Evolutionary conservation across 176 grass and related monocot genomes (phyloP), one percentile per base, ranked within the genome.

Genomic region (Eragrostis nindensis): DNA sequence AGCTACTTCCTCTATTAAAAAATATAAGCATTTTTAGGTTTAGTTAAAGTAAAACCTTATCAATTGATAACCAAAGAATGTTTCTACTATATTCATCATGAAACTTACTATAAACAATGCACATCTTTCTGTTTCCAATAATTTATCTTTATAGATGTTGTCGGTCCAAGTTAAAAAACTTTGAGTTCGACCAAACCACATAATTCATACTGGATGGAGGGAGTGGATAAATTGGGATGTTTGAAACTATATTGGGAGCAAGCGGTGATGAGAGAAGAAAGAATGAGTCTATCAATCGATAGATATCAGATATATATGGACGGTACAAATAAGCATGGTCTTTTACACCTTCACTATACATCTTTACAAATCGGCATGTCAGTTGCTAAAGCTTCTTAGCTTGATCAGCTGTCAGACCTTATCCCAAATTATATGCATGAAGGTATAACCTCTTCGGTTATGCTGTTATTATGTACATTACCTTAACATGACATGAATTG

Each of bases 381-480:
- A 70, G 66, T 44, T 29, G 48, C 38, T 70, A 47, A 40, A 74
- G 49, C 18, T 7, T 10, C 71, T 77, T 76, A 62, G 40, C 55
- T 43, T 62, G 56, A 26, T 60, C 21, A 30, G 44, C 11, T 42
- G 68, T 38, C 8, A 87, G 13, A 57, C 59, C 5, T 78, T 69
- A 54, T 36, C 11, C 36, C 62, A 62, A 61, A 41, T 68, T 74
- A 73, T 68, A 73, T 69, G 32, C 62, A 63, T 75, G 5, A 19
- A 88, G 69, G 62, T 39, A 52, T 62, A 80, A 16, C 76, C 62
- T 70, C 39, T 30, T 75, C 1, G 44, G 82, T 46, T 80, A 84
- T 50, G 75, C 76, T 80, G 24, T 75, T 70, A 80, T 68, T 84
- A 80, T 81, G 70, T 55, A 45, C 43, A 84, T 11, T 44, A 74